Evolutionary conservation across 2,329 filamentous ascomycete species (phyloP), one percentile per base, ranked within the genome.

Genomic region (Colletotrichum sp.): DNA sequence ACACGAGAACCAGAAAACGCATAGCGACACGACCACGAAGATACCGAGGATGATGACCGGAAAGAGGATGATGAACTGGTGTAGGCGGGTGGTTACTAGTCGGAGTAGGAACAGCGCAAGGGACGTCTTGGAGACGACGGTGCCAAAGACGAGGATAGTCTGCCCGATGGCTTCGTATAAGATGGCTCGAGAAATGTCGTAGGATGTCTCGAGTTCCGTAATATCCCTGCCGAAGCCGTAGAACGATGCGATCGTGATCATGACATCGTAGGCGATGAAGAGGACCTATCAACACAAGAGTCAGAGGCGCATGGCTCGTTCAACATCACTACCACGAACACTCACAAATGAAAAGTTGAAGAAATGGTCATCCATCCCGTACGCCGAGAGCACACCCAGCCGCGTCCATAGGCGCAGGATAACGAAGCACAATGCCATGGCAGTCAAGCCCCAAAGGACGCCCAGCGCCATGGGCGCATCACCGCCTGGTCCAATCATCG

Each of bases 401-500:
- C 86, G 82, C 1, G 85, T 86, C 68, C 86, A 87, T 1, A 84
- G 78, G 4, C 84, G 83, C 1, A 86, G 80, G 10, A 76, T 62
- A 8, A 86, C 82, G 65, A 87, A 83, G 32, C 80, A 24, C 5
- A 83, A 64, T 21, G 79, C 75, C 12, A 82, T 49, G 3, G 30
- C 69, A 3, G 79, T 79, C 63, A 83, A 34, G 15, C 77, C 55
- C 82, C 82, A 83, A 77, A 83, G 82, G 68, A 84, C 79, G 34
- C 62, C 71, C 21, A 77, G 72, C 21, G 64, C 68, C 71, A 77
- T 75, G 44, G 75, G 75, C 72, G 75, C 75, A 24, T 77, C 75
- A 28, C 75, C 75, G 36, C 75, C 75, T 49, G 67, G 75, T 57
- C 57, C 67, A n/a, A 77, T 75, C 75, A 77, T 77, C n/a, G 64